Conservation (phyloP, 2,329 filamentous ascomycete species). For the Alternaria rosae region DNA sequence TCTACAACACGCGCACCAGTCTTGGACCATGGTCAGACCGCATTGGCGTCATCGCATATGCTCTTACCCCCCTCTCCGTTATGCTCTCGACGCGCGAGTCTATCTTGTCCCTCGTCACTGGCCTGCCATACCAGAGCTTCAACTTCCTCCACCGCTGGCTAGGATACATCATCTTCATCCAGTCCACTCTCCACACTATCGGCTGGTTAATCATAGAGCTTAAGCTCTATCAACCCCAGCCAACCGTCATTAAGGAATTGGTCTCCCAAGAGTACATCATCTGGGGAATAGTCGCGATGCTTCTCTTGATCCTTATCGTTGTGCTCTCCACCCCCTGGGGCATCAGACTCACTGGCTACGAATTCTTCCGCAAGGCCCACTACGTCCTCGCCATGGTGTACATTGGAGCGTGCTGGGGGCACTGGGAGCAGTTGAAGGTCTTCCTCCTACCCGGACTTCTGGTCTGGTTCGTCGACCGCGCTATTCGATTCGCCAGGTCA, state of each 20-base stretch:
- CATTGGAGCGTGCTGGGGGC: slow-evolving; percentile 77
- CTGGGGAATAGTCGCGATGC: slow-evolving; percentile 75
- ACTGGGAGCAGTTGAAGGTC: slow-evolving; percentile 68
- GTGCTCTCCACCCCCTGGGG: slow-evolving; percentile 66
- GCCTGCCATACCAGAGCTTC: slow-evolving; percentile 76
- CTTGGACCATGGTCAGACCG: slow-evolving; percentile 74
- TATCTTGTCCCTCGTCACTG: slow-evolving; percentile 72
- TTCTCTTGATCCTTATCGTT: slow-evolving; percentile 67
- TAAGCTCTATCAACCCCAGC: slow-evolving; percentile 75
- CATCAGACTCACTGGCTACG: slow-evolving; percentile 74
- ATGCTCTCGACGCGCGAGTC: slow-evolving; percentile 74
- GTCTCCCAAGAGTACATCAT: slow-evolving; percentile 73
- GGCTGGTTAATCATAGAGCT: slow-evolving; percentile 73
- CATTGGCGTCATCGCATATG: slow-evolving; percentile 74
- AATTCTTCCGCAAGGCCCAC: slow-evolving; percentile 78
- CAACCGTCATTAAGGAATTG: slow-evolving; percentile 63
- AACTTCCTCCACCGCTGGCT: slow-evolving; percentile 72
- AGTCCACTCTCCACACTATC: slow-evolving; percentile 73
- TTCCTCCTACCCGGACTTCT: slow-evolving; percentile 60
- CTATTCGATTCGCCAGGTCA: slow-evolving; percentile 64
- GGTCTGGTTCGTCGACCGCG: slow-evolving; percentile 71
- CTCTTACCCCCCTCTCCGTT: slow-evolving; percentile 74
- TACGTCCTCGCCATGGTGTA: slow-evolving; percentile 77
- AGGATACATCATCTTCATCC: slow-evolving; percentile 74
- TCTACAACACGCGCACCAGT: slow-evolving; percentile 70